Evolutionary conservation across 768 basidiomycete species (phyloP).

Genomic region (Pisolithus albus): DNA sequence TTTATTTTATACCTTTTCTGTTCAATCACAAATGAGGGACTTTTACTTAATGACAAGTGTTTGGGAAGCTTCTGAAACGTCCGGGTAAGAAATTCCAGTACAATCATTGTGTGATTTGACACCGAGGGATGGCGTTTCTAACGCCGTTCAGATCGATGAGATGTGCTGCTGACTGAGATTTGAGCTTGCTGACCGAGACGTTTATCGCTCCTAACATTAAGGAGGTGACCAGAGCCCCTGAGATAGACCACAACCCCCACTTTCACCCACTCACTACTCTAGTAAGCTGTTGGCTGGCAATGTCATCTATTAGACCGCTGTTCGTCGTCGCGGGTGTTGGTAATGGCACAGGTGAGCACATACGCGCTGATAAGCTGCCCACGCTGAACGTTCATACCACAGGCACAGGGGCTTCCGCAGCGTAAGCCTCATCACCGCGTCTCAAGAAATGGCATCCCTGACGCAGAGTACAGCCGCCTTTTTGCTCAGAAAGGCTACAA

Average conservation of each 20-base stretch:
- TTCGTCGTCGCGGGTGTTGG: slow-evolving; percentile 55
- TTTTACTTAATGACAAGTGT: not conserved
- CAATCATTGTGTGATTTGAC: too few relatives aligned
- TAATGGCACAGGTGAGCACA: slow-evolving; percentile 29
- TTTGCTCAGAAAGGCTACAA: slow-evolving; percentile 60
- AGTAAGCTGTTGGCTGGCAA: slow-evolving; percentile 5
- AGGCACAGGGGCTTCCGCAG: slow-evolving; percentile 55
- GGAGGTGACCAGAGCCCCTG: slow-evolving; percentile 1
- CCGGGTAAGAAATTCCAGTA: too few relatives aligned
- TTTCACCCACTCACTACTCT: not conserved
- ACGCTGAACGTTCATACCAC: not conserved
- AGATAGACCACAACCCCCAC: not conserved
- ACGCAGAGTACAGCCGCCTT: slow-evolving; percentile 36
- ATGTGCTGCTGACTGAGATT: not conserved
- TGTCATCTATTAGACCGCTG: slow-evolving; percentile 39
- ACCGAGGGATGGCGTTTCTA: too few relatives aligned
- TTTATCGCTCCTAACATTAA: slow-evolving; percentile 1
- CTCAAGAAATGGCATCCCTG: not conserved
- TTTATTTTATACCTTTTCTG: slow-evolving; percentile 6
- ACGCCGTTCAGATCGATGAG: too few relatives aligned
- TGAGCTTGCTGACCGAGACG: not conserved
- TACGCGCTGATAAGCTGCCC: not conserved
- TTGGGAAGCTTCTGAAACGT: too few relatives aligned
- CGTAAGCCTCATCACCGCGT: slow-evolving; percentile 33
- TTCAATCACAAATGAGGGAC: slow-evolving; percentile 7